phyloP scores from a whole-genome alignment of 257 asterid genomes.

The Linaria vulgaris region DNA sequence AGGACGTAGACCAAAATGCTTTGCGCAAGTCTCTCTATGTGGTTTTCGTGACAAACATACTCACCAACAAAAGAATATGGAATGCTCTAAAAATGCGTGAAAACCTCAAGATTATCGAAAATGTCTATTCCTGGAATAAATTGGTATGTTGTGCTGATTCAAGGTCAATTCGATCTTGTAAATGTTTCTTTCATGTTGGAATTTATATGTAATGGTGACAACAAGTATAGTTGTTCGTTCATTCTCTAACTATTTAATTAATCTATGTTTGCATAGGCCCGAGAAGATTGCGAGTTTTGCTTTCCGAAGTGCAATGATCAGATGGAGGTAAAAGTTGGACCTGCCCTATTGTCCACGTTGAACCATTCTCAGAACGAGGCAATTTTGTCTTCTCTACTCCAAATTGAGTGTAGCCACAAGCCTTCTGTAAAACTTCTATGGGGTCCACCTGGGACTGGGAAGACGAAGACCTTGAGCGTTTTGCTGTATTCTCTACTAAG shows the following conservation, averaged over 20 bases:
- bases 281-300: conserved; percentile 32
- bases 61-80: conserved; percentile 50
- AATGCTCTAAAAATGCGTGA: conserved; percentile 33
- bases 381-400: conserved; percentile 32
- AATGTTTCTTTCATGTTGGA: too few species aligned
- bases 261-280: conserved; percentile 20
- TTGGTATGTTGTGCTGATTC: conserved; percentile 34
- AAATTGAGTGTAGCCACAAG: conserved; percentile 26
- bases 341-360: conserved; percentile 24
- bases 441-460: conserved; percentile 81
- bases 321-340: conserved; percentile 18
- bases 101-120: conserved; percentile 36
- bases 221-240: not conserved
- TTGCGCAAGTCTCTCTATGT: conserved; percentile 26
- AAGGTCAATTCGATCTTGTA: too few species aligned
- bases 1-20: not conserved
- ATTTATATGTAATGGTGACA: not conserved
- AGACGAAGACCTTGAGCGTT: conserved; percentile 43
- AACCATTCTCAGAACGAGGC: conserved; percentile 49
- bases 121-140: conserved; percentile 27
- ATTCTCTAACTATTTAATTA: not conserved
- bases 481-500: conserved; percentile 40
- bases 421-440: conserved; percentile 40
- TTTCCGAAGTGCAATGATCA: not conserved
- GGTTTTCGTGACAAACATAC: conserved; percentile 42